These are phyloP conservation scores for Melastoma candidum DNA, from an alignment of 441 rosid genomes.

Conservation along the genomic window DNA sequence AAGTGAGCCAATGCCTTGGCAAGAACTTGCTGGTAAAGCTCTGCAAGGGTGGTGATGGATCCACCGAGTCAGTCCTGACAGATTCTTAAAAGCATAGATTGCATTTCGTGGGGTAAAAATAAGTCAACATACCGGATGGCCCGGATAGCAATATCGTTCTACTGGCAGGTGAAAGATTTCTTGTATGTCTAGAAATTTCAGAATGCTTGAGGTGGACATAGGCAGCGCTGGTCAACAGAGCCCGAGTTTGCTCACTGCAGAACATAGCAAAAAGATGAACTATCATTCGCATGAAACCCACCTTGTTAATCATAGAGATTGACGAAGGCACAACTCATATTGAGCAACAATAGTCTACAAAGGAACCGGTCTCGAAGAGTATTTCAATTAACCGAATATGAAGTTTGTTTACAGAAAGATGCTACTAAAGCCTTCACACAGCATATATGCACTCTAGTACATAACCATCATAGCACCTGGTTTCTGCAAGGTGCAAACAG, in stretches of 20 bases:
- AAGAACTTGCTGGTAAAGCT: conserved; percentile 87
- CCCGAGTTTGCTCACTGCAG: conserved; percentile 62
- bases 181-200: conserved; percentile 75
- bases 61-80: conserved; percentile 8
- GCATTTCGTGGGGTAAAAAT: background rate
- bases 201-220: conserved; percentile 69
- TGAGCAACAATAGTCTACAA: too few relatives aligned
- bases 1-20: conserved; percentile 76
- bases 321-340: too few relatives aligned
- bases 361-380: too few relatives aligned
- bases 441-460: too few relatives aligned
- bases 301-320: too few relatives aligned
- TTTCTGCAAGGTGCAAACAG: too few relatives aligned
- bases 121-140: conserved; percentile 53
- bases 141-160: conserved; percentile 84
- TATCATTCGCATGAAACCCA: too few relatives aligned
- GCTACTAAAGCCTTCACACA: too few relatives aligned
- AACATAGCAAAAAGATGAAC: too few relatives aligned
- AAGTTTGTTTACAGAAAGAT: too few relatives aligned
- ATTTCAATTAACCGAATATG: too few relatives aligned
- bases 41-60: conserved; percentile 27
- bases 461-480: too few relatives aligned
- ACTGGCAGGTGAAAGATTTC: conserved; percentile 93
- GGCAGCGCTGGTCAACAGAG: conserved; percentile 78
- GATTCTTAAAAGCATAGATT: background rate